Percentiles rank a stretch among this genome's conserved stretches.
These are phyloP conservation scores for Delonix regia DNA, from an alignment of 306 rosid species.

Conservation along the genomic window DNA sequence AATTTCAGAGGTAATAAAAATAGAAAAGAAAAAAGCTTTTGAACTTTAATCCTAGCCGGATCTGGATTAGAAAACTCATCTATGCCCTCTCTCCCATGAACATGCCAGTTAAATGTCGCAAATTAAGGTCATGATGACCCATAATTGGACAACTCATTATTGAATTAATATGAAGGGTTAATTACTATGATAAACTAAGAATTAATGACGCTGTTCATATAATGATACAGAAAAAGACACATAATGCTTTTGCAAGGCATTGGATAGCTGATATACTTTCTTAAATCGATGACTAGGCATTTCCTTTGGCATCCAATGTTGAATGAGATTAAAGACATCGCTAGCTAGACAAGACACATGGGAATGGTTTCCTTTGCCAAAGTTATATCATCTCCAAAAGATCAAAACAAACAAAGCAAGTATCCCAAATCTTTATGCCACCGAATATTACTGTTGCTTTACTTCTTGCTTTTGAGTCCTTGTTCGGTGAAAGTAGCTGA, in stretches of 20 bases:
- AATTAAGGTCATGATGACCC: constrained; percentile 49
- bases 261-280: neutral
- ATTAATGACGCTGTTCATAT: neutral
- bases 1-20: too few relatives aligned
- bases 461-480: constrained; percentile 17
- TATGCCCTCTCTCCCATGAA: constrained; percentile 37
- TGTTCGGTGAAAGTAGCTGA: neutral
- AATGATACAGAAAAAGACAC: neutral
- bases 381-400: constrained; percentile 38
- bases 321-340: constrained; percentile 19
- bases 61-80: constrained; percentile 32
- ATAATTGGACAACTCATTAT: constrained; percentile 57
- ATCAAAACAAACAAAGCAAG: constrained; percentile 29
- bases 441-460: constrained; percentile 21
- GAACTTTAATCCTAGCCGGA: constrained; percentile 39
- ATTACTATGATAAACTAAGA: neutral
- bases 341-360: constrained; percentile 45
- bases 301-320: constrained; percentile 41
- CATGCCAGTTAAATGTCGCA: constrained; percentile 38
- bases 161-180: constrained; percentile 34
- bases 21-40: constrained; percentile 11
- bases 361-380: constrained; percentile 49
- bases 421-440: neutral
- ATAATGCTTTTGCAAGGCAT: constrained; percentile 9
- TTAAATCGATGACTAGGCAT: constrained; percentile 7